These are phyloP conservation scores for Smallanthus sonchifolius DNA, from an alignment of 129 eudicot species.

Conservation along the genomic window DNA sequence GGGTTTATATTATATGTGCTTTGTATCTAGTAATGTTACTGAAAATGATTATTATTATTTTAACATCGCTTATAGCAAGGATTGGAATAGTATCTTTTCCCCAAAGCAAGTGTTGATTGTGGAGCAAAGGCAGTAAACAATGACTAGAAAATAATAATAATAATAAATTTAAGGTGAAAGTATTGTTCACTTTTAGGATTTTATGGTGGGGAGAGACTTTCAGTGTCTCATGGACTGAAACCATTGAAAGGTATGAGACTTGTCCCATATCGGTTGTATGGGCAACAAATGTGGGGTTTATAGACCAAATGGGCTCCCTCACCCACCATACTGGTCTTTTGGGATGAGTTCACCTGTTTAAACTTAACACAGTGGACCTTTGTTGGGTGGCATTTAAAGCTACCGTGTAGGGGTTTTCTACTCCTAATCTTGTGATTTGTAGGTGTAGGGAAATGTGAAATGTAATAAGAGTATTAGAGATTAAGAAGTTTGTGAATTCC, in stretches of 20 bases:
- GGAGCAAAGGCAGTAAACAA: background rate
- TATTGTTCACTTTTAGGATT: background rate
- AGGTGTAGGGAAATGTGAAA: background rate
- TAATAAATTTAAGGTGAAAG: background rate
- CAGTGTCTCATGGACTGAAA: too few relatives aligned
- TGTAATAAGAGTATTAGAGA: background rate
- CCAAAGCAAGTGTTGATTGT: too few relatives aligned
- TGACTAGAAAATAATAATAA: background rate
- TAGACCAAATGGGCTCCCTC: too few relatives aligned
- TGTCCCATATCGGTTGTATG: too few relatives aligned
- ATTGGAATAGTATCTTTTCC: background rate
- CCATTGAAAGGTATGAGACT: too few relatives aligned
- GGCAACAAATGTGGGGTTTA: too few relatives aligned
- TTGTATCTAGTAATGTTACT: background rate
- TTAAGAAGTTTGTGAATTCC: background rate
- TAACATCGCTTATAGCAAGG: background rate
- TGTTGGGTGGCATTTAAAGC: background rate
- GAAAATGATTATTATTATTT: background rate
- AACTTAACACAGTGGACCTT: too few relatives aligned
- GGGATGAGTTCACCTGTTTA: too few relatives aligned
- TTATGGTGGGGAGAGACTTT: background rate
- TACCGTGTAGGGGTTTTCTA: background rate
- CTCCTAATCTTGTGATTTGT: background rate
- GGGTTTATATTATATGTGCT: constrained; percentile 8
- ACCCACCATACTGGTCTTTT: too few relatives aligned